Conservation (phyloP, 306 rosid genomes). For the Aeschynomene evenia region DNA sequence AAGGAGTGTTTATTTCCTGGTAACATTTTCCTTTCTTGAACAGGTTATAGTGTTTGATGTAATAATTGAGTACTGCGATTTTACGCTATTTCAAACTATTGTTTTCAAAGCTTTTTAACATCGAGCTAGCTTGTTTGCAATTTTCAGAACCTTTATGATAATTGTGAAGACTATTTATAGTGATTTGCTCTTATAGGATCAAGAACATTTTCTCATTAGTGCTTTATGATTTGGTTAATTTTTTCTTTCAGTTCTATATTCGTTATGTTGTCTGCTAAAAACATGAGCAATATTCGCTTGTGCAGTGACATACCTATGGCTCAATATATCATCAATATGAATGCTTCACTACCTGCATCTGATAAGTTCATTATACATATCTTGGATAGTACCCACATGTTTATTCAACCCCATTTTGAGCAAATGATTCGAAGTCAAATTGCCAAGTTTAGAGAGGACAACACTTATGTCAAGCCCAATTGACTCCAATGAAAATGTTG, state of each 20-base stretch:
- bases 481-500: conserved; percentile 32
- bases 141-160: background rate
- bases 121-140: background rate
- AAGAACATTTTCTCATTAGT: background rate
- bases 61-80: background rate
- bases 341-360: conserved; percentile 63
- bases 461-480: conserved; percentile 77
- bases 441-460: conserved; percentile 84
- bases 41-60: background rate
- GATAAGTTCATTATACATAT: conserved; percentile 77
- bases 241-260: background rate
- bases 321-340: conserved; percentile 79
- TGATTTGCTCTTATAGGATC: background rate
- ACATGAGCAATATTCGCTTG: conserved; percentile 7
- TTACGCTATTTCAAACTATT: background rate
- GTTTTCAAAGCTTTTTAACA: background rate
- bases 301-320: conserved; percentile 97
- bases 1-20: conserved; percentile 50
- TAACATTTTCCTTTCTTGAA: background rate
- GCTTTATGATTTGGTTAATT: background rate
- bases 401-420: conserved; percentile 82
- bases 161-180: background rate
- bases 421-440: conserved; percentile 76
- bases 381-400: conserved; percentile 77
- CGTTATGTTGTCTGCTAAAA: background rate